Evolutionary conservation across 2,329 filamentous ascomycete species (phyloP), one percentile per base, ranked within the genome.

Genomic region (Xylariaceae sp.): DNA sequence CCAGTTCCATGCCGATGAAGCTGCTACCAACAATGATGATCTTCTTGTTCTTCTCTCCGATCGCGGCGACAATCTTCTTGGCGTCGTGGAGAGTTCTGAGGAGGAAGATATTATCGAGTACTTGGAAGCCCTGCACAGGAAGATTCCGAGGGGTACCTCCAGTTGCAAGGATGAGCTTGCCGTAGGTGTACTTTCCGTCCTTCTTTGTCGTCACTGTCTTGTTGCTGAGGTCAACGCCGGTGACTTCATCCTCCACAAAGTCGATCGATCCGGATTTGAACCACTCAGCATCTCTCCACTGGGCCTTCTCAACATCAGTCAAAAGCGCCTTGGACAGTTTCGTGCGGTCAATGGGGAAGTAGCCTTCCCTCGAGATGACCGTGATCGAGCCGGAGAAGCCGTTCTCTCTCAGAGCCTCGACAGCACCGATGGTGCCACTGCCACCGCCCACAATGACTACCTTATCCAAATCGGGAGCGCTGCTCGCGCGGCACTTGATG

Each of bases 1-100:
- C 90, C n/a, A 94, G 78, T 64, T 98, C 92, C 85, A 98, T 94
- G 28, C 92, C 92, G 57, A 98, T 98, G 64, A 98, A 98, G 1
- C 88, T 94, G 43, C 85, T 90, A 28, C 92, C 92, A 38, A 98
- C 73, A 11, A 98, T 73, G 32, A 95, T 88, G 50, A 98, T 80
- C 63, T 95, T 96, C 73, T 95, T 96, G 43, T 79, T 80, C 57
- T 85, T 83, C 30, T 86, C 78, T 19, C 88, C 88, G 32, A 94
- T 85, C 5, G 88, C 87, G 1, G 70, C 73, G 17, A 88, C 72
- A 50, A 98, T 96, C 42, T 72, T 73, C 59, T 89, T 78, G 1
- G 82, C 78, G 56, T 97, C 82, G 29, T 81, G 73, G n/a, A 94
- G 70, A 9, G 71, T 81, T 38, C 92, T 79, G 9, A 98, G 73